Conservation (phyloP, 345 rosid species). For the Stellera chamaejasme region DNA sequence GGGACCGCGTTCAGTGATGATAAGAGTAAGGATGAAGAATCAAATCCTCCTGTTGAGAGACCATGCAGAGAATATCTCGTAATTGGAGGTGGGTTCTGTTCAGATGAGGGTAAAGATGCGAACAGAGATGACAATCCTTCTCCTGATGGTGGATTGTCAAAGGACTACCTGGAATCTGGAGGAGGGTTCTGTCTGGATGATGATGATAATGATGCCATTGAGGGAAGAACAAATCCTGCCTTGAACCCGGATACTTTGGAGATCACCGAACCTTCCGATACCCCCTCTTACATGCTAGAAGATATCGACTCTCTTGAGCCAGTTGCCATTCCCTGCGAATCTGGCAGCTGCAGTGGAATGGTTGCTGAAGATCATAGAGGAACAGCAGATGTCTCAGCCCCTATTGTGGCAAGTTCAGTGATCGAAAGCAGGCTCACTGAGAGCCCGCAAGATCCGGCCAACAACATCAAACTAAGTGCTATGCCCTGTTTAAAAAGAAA, state of each 20-base stretch:
- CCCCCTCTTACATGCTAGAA: constrained; percentile 10
- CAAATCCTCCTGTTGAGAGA: constrained; percentile 13
- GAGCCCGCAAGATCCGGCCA: no score
- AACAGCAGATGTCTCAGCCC: neutral
- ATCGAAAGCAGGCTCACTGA: no score
- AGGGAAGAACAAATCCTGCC: constrained; percentile 20
- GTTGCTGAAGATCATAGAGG: constrained; percentile 6
- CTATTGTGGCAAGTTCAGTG: no score
- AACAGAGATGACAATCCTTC: constrained; percentile 17
- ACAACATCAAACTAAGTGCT: constrained; percentile 21
- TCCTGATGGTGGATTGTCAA: constrained; percentile 17
- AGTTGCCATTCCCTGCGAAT: constrained; percentile 10
- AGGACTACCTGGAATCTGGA: constrained; percentile 44
- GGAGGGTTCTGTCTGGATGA: constrained; percentile 75
- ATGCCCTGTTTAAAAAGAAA: constrained; percentile 53
- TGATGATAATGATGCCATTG: constrained; percentile 18
- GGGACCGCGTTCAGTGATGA: constrained; percentile 4
- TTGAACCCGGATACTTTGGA: neutral
- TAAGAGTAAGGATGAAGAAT: constrained; percentile 16
- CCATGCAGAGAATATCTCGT: constrained; percentile 25
- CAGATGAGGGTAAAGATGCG: constrained; percentile 33
- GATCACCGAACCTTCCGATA: constrained; percentile 8
- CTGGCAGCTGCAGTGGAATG: constrained; percentile 11
- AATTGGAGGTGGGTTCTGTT: constrained; percentile 46
- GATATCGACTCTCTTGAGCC: constrained; percentile 10